Evolutionary conservation across 1,284 basidiomycete species (phyloP).

Genomic region (Amylostereum chailletii): DNA sequence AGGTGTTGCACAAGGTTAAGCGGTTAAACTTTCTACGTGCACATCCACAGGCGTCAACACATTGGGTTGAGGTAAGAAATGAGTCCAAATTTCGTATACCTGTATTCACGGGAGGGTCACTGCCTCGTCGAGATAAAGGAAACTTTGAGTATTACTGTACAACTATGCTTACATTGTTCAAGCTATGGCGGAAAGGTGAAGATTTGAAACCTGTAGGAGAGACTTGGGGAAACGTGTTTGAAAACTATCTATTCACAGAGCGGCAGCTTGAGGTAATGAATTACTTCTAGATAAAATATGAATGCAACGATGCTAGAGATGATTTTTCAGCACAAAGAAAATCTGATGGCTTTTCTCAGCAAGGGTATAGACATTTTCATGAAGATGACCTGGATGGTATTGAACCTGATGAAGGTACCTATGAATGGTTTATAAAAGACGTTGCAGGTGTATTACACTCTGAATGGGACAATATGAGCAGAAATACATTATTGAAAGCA

Average conservation of each 20-base stretch:
- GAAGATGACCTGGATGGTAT: not conserved
- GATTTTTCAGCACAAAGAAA: conserved; percentile 13
- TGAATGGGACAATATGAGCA: not conserved
- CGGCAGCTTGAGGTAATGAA: conserved; percentile 11
- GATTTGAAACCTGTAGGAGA: conserved; percentile 7
- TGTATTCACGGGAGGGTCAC: conserved; percentile 11
- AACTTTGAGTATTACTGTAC: conserved; percentile 15
- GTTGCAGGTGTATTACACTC: not conserved
- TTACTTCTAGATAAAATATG: conserved; percentile 15
- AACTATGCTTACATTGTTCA: conserved; percentile 10
- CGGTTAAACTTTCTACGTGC: conserved; percentile 4
- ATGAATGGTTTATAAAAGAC: not conserved
- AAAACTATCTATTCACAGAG: conserved; percentile 6
- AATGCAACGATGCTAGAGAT: conserved; percentile 18
- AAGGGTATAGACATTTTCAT: not conserved
- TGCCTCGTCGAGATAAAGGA: conserved; percentile 13
- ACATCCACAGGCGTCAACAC: conserved; percentile 10
- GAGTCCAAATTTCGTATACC: conserved; percentile 5
- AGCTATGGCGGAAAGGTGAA: conserved; percentile 6
- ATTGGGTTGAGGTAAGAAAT: conserved; percentile 3
- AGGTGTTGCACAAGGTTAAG: not conserved
- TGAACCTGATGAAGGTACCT: not conserved
- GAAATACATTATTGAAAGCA: not conserved
- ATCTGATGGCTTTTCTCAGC: not conserved
- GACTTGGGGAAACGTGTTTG: conserved; percentile 12